Evolutionary conservation across 495 filamentous ascomycete genomes (phyloP), one percentile per base, ranked within the genome.

Genomic region (Penicillium fimorum): DNA sequence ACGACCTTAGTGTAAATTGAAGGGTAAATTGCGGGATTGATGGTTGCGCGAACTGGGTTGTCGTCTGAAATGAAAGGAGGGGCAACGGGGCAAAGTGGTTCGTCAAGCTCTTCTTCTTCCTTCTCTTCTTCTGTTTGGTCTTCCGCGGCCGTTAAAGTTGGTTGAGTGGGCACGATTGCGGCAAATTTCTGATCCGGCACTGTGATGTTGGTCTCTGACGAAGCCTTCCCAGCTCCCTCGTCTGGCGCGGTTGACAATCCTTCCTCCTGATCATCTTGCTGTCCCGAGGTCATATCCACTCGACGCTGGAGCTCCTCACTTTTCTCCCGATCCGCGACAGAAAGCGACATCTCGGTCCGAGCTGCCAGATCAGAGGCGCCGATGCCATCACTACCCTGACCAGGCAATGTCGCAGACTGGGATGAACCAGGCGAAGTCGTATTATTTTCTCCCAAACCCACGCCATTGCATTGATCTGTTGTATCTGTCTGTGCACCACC

Each of bases 1-100:
- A 97, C 81, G 49, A 96, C 84, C 67, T 96, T 96, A 64, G 84
- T 85, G 76, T 96, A 97, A 53, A 98, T 90, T 11, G 87, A 86
- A 3, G 83, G 77, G 74, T 97, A 96, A 49, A 84, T 82, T 42
- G 79, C 67, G 0, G 87, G 82, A 6, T 76, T 85, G 55, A 97
- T 90, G 17, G 85, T 82, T 20, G 83, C 79, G 50, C 91, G 86
- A 72, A 96, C 83, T 2, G 85, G 82, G 56, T 89, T 88, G 9
- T 82, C 67, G 2, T 80, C 63, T 13, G 91, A 82, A 25, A 96
- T 79, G 10, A 92, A 75, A 1, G 89, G 86, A 2, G 83, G 78
- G 0, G 84, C 78, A 50, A 88, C 68, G 10, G 85, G 86, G 43
- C 89, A 62, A 44, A 87, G 67, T 13, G 78, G 70, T 40, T 78